Evolutionary conservation across 2,329 filamentous ascomycete genomes (phyloP).

Genomic region (Aspergillus eucalypticola): DNA sequence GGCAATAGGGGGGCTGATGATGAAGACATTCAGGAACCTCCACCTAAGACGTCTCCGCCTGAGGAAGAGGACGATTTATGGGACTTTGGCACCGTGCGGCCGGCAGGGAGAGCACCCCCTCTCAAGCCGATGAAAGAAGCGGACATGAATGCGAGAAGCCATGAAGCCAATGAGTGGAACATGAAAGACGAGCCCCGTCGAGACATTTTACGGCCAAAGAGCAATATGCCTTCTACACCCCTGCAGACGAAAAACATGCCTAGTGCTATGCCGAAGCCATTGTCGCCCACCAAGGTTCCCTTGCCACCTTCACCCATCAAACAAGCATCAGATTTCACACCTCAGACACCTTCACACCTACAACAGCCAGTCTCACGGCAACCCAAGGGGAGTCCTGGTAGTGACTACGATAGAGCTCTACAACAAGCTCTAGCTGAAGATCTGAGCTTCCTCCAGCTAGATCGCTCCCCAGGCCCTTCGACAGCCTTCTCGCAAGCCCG

Average conservation of each 20-base stretch:
- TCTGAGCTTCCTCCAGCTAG: slow-evolving; percentile 42
- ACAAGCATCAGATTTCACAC: slow-evolving; percentile 49
- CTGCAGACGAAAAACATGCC: slow-evolving; percentile 53
- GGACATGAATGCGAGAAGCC: slow-evolving; percentile 72
- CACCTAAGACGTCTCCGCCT: slow-evolving; percentile 41
- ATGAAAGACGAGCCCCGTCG: slow-evolving; percentile 28
- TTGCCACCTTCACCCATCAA: slow-evolving; percentile 62
- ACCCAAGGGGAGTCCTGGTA: slow-evolving; percentile 39
- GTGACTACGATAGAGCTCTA: slow-evolving; percentile 44
- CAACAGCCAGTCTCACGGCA: slow-evolving; percentile 41
- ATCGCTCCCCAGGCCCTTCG: slow-evolving; percentile 26
- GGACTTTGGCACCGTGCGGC: slow-evolving; percentile 95
- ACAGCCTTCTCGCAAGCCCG: slow-evolving; percentile 17
- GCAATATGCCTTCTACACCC: slow-evolving; percentile 60
- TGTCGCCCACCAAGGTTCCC: slow-evolving; percentile 60
- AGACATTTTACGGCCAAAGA: slow-evolving; percentile 27
- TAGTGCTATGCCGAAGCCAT: slow-evolving; percentile 38
- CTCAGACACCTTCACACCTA: slow-evolving; percentile 51
- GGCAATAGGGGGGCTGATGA: slow-evolving; percentile 68
- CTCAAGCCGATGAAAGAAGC: slow-evolving; percentile 76
- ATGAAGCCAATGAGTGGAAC: slow-evolving; percentile 39
- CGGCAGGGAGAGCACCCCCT: slow-evolving; percentile 68
- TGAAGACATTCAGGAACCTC: slow-evolving; percentile 49
- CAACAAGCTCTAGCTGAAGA: slow-evolving; percentile 46
- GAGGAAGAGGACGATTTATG: slow-evolving; percentile 77